Conservation (phyloP, 2,329 filamentous ascomycete species). For the Aureobasidium sp. region DNA sequence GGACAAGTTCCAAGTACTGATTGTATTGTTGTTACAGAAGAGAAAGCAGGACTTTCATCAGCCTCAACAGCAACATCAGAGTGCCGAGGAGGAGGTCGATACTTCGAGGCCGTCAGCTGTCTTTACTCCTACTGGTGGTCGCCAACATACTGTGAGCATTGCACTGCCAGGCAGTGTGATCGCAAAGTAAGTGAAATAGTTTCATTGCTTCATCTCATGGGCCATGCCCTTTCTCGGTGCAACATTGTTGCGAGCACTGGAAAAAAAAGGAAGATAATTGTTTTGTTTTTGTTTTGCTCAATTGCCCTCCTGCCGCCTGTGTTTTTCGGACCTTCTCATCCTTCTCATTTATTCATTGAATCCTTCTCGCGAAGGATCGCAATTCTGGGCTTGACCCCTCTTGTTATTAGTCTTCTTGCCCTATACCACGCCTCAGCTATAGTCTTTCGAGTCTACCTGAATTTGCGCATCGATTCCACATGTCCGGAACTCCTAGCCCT, state of each 20-base stretch:
- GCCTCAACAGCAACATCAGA: slow-evolving; percentile 15
- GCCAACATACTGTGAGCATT: slow-evolving; percentile 66
- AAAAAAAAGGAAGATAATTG: background rate
- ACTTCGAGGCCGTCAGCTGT: slow-evolving; percentile 61
- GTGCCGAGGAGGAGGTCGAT: slow-evolving; percentile 25
- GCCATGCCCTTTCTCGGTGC: background rate
- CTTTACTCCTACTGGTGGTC: slow-evolving; percentile 55
- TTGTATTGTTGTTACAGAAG: slow-evolving; percentile 15
- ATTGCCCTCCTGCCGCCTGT: background rate
- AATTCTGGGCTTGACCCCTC: background rate
- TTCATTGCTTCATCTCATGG: background rate
- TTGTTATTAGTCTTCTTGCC: background rate
- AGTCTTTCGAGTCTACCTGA: background rate
- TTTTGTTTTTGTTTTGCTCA: background rate
- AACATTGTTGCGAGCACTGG: background rate
- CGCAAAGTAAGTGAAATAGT: slow-evolving; percentile 49
- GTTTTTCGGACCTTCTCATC: background rate
- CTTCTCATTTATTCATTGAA: background rate
- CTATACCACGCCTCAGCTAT: background rate
- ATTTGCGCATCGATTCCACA: background rate
- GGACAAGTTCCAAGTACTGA: background rate
- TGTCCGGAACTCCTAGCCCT: background rate
- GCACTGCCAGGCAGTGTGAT: slow-evolving; percentile 73
- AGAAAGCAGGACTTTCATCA: slow-evolving; percentile 18
- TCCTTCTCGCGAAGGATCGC: background rate